phyloP scores from a whole-genome alignment of 2,329 filamentous ascomycete species.

The Fusarium setosum region DNA sequence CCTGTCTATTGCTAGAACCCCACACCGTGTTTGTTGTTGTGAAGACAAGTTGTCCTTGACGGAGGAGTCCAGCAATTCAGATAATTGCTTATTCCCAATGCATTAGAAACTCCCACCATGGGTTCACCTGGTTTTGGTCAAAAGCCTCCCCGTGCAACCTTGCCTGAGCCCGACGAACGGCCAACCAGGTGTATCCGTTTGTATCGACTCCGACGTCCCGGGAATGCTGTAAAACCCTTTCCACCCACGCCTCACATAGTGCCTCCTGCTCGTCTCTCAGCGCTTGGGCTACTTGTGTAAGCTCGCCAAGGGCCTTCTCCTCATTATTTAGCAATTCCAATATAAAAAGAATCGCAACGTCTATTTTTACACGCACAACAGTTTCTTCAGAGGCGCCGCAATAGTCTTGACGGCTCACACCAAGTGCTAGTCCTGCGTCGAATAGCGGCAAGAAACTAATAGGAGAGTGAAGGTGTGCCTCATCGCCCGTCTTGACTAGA shows the following conservation, averaged over 20 bases:
- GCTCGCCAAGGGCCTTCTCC: neutral
- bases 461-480: neutral
- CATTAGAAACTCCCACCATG: neutral
- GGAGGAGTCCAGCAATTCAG: no score
- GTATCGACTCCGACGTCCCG: neutral
- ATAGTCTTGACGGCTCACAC: neutral
- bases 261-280: neutral
- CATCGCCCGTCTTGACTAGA: neutral
- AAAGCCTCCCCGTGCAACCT: neutral
- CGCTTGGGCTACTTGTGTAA: neutral
- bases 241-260: neutral
- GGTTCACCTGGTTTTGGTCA: neutral
- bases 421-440: neutral
- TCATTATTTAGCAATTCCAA: neutral
- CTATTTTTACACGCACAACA: neutral
- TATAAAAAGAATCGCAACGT: neutral
- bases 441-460: conserved; percentile 2
- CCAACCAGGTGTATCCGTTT: neutral
- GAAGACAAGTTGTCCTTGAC: no score
- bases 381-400: neutral
- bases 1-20: no score
- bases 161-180: neutral
- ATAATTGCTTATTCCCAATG: no score
- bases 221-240: neutral
- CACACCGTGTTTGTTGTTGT: no score